Base-by-base conservation (phyloP, 306 rosid genomes). In the Rosa multiflora region DNA sequence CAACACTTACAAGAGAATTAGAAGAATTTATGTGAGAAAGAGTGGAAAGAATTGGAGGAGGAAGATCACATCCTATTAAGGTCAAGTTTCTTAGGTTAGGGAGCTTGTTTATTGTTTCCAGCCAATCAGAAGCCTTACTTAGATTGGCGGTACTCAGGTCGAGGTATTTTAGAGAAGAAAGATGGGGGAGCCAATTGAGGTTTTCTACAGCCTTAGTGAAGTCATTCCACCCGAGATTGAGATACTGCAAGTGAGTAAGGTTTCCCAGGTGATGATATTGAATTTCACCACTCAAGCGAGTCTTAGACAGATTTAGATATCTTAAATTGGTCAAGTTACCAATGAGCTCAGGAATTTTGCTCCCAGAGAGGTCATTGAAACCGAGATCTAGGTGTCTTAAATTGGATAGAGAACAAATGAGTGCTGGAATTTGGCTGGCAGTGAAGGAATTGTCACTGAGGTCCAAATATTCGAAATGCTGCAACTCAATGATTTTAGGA, bases 181-280 rank as follows among this genome's bases (percentile, higher is more conserved):
- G 40, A 62, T 62, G 68, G 1, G 4, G 42, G 42, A 62, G 68
- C 68, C 68, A 62, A 29, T 29, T 2, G 0, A 75, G 35, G 63
- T 32, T 56, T 69, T n/a, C 53, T 1, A 35, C 0, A 1, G 0
- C 13, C 3, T 0, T 3, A 26, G 8, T 10, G 14, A 10, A 1
- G 17, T 3, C 0, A 11, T 0, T 4, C 1, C 0, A 1, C 0
- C 17, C 9, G 1, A 62, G 44, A 2, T 35, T 7, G 21, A 66
- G 46, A 66, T 66, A 66, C 2, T 17, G 44, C 70, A 66, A 66
- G 6, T 13, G 42, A 32, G 62, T 56, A 20, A 56, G 62, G 29
- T 56, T 56, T 56, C 29, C 29, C n/a, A 56, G 29, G 1, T n/a
- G 26, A 52, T 17, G 59, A n/a, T 58, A 58, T n/a, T 35, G 32